Percentiles rank a stretch among this genome's conserved stretches.
Evolutionary conservation across 768 basidiomycete species (phyloP).

Genomic region (Crucibulum laeve): DNA sequence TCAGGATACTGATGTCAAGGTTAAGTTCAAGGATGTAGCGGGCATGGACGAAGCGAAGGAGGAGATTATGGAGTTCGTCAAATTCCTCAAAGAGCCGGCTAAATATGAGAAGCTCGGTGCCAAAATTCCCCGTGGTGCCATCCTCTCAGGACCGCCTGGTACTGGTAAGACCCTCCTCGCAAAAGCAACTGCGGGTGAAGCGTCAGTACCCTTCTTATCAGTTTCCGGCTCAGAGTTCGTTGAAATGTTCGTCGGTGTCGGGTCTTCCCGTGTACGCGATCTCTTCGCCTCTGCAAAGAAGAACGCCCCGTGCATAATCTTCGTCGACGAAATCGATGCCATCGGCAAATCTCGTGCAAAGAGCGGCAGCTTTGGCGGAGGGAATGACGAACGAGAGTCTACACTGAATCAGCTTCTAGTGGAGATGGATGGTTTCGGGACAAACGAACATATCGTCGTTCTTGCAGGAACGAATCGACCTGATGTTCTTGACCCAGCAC

Average conservation of each 20-base stretch:
- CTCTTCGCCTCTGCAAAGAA: slow-evolving; percentile 97
- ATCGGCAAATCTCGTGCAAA: slow-evolving; percentile 92
- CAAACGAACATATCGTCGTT: slow-evolving; percentile 95
- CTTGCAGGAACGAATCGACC: slow-evolving; percentile 96
- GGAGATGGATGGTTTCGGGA: slow-evolving; percentile 99
- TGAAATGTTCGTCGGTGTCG: slow-evolving; percentile 99
- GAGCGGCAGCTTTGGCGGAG: slow-evolving; percentile 62
- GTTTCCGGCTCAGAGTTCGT: slow-evolving; percentile 99
- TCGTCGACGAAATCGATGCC: slow-evolving; percentile 98
- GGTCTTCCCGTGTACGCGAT: slow-evolving; percentile 94
- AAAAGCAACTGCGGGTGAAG: slow-evolving; percentile 98
- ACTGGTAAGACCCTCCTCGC: slow-evolving; percentile 98
- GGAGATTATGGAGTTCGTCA: slow-evolving; percentile 99
- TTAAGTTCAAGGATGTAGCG: slow-evolving; percentile 94
- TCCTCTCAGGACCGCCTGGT: slow-evolving; percentile 93
- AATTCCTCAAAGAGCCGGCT: slow-evolving; percentile 93
- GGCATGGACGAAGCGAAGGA: slow-evolving; percentile 99
- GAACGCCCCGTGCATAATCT: slow-evolving; percentile 97
- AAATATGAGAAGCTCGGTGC: slow-evolving; percentile 96
- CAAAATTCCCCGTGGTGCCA: slow-evolving; percentile 94
- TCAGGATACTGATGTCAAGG: slow-evolving; percentile 91
- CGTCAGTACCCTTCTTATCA: slow-evolving; percentile 95
- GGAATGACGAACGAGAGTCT: slow-evolving; percentile 96
- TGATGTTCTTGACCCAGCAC: slow-evolving; percentile 91
- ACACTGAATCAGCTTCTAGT: slow-evolving; percentile 97